phyloP scores from a whole-genome alignment of 306 rosid genomes.

The Ochetophila trinervis region DNA sequence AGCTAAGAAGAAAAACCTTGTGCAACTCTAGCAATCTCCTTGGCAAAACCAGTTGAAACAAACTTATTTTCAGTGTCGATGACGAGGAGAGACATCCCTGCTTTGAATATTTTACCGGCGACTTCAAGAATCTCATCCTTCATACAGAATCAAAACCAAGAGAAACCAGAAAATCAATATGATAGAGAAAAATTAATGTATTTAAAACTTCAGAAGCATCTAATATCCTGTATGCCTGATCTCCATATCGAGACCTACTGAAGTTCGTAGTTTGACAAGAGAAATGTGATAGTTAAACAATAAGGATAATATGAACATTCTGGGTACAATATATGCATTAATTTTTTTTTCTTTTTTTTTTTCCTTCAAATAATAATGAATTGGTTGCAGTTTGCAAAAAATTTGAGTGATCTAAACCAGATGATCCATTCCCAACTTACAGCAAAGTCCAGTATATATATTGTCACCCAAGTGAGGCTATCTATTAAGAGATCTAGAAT shows the following conservation, averaged over 20 bases:
- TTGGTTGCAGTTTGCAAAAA: no score
- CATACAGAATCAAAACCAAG: slow-evolving; percentile 20
- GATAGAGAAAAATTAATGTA: background rate
- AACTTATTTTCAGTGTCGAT: slow-evolving; percentile 97
- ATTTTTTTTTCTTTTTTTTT: no score
- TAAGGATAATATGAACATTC: no score
- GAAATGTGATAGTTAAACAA: no score
- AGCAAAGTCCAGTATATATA: no score
- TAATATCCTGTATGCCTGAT: background rate
- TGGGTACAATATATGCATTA: no score
- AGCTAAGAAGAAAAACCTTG: slow-evolving; percentile 62
- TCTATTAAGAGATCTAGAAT: slow-evolving; percentile 2
- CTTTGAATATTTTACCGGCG: slow-evolving; percentile 88
- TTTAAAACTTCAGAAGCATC: background rate
- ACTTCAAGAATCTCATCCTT: slow-evolving; percentile 98
- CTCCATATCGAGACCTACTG: no score
- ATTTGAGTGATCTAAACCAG: no score
- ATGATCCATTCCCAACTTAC: no score
- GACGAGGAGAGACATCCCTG: slow-evolving; percentile 97
- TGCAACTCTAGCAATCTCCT: slow-evolving; percentile 96
- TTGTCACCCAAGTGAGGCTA: background rate
- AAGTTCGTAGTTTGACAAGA: no score
- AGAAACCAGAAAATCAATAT: slow-evolving; percentile 1
- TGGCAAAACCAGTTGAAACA: slow-evolving; percentile 95
- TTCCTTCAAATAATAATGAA: no score